Evolutionary conservation across 305 asterid genomes (phyloP).

Genomic region (Fraxinus nigra): DNA sequence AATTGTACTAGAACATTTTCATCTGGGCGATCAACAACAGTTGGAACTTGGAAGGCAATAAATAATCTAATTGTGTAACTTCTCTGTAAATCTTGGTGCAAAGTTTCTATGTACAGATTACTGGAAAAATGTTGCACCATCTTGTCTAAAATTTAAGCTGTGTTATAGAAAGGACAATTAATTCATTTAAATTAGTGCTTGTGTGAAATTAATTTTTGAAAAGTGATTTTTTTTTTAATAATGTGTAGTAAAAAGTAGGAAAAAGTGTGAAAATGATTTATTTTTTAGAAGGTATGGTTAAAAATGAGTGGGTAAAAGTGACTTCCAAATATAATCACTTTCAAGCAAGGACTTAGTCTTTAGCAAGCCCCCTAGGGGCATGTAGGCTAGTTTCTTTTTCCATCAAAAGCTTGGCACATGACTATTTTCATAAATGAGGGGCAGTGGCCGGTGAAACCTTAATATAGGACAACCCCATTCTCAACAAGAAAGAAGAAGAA

Average conservation of each 20-base stretch:
- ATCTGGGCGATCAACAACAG: neutral
- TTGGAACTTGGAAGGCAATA: neutral
- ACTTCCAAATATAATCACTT: neutral
- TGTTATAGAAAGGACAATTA: neutral
- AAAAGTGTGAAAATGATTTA: neutral
- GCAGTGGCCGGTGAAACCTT: neutral
- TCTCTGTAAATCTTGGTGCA: neutral
- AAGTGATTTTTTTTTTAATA: neutral
- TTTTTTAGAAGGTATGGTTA: neutral
- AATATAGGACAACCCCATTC: neutral
- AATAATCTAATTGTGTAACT: neutral
- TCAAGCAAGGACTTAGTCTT: neutral
- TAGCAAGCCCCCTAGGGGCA: neutral
- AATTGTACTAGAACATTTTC: neutral
- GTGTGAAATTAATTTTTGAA: neutral
- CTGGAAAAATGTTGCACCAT: neutral
- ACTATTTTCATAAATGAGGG: neutral
- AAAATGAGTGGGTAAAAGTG: neutral
- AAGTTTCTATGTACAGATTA: neutral
- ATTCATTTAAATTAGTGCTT: neutral
- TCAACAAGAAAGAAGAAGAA: neutral
- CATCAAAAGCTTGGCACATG: neutral
- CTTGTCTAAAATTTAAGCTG: neutral
- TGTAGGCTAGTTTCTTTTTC: neutral
- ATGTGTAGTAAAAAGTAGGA: neutral